Percentiles rank a stretch among this genome's conserved stretches.
These are phyloP conservation scores for Aquanectria penicillioides DNA, from an alignment of 2,329 filamentous ascomycete species.

Conservation along the genomic window DNA sequence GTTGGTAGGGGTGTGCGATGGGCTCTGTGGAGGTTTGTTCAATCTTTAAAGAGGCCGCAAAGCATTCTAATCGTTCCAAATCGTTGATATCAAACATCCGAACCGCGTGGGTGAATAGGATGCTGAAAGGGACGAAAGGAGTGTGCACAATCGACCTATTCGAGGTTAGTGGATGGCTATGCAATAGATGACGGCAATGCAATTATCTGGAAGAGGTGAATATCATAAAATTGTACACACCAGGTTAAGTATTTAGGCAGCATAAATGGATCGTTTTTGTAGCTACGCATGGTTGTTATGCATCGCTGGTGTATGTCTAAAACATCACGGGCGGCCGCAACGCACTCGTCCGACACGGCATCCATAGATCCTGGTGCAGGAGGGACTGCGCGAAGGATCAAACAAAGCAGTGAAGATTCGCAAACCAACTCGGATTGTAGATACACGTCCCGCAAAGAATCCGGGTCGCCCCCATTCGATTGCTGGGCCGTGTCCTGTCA, in stretches of 20 bases:
- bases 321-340: slow-evolving; percentile 45
- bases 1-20: slow-evolving; percentile 44
- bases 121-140: slow-evolving; percentile 51
- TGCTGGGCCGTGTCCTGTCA: slow-evolving; percentile 13
- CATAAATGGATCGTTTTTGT: slow-evolving; percentile 41
- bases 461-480: background rate
- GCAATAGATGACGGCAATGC: too few species aligned
- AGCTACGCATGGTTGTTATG: slow-evolving; percentile 39
- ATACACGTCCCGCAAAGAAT: slow-evolving; percentile 43
- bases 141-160: slow-evolving; percentile 47
- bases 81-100: slow-evolving; percentile 26
- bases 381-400: slow-evolving; percentile 46
- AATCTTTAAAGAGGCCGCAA: slow-evolving; percentile 43
- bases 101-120: slow-evolving; percentile 46
- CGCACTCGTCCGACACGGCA: slow-evolving; percentile 37
- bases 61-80: slow-evolving; percentile 40
- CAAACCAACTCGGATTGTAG: slow-evolving; percentile 48
- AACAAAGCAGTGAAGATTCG: slow-evolving; percentile 45
- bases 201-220: too few species aligned
- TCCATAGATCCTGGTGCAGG: background rate
- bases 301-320: slow-evolving; percentile 48
- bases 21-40: slow-evolving; percentile 23
- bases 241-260: slow-evolving; percentile 50
- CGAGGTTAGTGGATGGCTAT: too few species aligned
- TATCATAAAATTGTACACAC: too few species aligned